Conservation (phyloP, 2,329 filamentous ascomycete species). For the Xylogone sp. region DNA sequence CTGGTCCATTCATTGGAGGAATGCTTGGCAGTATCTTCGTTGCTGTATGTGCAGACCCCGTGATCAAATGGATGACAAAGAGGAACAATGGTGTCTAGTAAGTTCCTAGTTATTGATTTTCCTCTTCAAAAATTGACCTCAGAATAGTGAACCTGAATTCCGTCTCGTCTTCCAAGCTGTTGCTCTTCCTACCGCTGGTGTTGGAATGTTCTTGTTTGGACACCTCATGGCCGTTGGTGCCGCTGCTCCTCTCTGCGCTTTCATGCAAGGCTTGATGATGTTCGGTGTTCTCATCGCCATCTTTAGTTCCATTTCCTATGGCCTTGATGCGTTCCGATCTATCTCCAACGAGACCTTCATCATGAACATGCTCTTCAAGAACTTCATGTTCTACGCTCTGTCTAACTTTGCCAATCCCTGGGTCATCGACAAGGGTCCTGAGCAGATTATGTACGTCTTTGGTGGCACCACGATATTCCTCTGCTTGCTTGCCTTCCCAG, state of each 20-base stretch:
- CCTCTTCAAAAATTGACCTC: background rate
- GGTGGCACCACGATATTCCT: slow-evolving; percentile 14
- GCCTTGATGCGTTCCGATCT: slow-evolving; percentile 32
- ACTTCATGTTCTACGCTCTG: slow-evolving; percentile 37
- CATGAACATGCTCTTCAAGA: slow-evolving; percentile 39
- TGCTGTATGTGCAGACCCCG: slow-evolving; percentile 29
- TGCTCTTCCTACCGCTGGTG: slow-evolving; percentile 24
- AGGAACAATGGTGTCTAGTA: slow-evolving; percentile 11
- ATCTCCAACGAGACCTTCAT: slow-evolving; percentile 40
- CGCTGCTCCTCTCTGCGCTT: slow-evolving; percentile 7
- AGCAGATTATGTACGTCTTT: slow-evolving; percentile 32
- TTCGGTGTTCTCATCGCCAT: slow-evolving; percentile 24
- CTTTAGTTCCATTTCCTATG: slow-evolving; percentile 31
- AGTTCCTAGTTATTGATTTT: background rate
- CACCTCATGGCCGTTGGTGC: slow-evolving; percentile 29
- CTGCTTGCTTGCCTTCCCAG: background rate
- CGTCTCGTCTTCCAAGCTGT: slow-evolving; percentile 35
- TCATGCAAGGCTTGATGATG: slow-evolving; percentile 24
- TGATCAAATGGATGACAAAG: slow-evolving; percentile 18
- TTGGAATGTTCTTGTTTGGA: slow-evolving; percentile 31
- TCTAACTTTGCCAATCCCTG: slow-evolving; percentile 37
- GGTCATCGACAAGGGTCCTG: slow-evolving; percentile 30
- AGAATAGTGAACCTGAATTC: slow-evolving; percentile 42
- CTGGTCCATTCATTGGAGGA: slow-evolving; percentile 35
- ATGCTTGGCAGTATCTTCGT: slow-evolving; percentile 29